phyloP scores from a whole-genome alignment of 768 basidiomycete genomes.

The Tremella fuciformis region DNA sequence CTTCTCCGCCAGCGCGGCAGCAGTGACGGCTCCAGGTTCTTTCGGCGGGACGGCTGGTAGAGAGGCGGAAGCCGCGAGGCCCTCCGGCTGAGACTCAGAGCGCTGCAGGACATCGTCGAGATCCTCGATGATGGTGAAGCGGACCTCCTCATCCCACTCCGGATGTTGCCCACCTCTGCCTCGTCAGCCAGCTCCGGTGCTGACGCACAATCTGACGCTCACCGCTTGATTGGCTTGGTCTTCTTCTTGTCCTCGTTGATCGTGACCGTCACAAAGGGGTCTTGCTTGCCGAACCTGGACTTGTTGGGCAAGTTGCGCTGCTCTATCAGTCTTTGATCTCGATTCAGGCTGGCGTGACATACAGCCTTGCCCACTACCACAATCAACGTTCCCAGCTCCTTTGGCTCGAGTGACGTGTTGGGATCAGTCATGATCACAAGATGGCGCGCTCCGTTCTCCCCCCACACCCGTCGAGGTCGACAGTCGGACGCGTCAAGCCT shows the following conservation, averaged over 20 bases:
- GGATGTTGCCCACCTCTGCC: constrained; percentile 85
- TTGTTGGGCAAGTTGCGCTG: constrained; percentile 72
- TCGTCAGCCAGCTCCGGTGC: constrained; percentile 7
- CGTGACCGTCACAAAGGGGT: constrained; percentile 71
- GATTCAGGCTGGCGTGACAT: constrained; percentile 47
- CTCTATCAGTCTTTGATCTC: neutral
- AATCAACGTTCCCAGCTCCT: constrained; percentile 78
- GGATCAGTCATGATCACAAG: neutral
- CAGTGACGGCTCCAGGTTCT: constrained; percentile 32
- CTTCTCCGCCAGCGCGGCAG: constrained; percentile 38
- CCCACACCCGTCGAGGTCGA: neutral
- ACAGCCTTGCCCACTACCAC: constrained; percentile 86
- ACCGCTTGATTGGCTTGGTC: constrained; percentile 67
- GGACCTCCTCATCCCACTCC: constrained; percentile 84
- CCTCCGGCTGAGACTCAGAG: constrained; percentile 32
- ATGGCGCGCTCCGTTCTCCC: neutral
- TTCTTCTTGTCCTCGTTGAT: constrained; percentile 66
- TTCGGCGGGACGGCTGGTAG: constrained; percentile 11
- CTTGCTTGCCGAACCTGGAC: constrained; percentile 84
- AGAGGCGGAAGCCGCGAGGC: constrained; percentile 18
- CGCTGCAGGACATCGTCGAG: constrained; percentile 46
- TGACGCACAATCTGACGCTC: constrained; percentile 2
- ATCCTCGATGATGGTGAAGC: constrained; percentile 70
- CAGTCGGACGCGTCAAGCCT: too few species aligned
- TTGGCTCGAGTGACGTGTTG: constrained; percentile 23